phyloP scores from a whole-genome alignment of 2,329 filamentous ascomycete genomes.

The Aulographum hederae region DNA sequence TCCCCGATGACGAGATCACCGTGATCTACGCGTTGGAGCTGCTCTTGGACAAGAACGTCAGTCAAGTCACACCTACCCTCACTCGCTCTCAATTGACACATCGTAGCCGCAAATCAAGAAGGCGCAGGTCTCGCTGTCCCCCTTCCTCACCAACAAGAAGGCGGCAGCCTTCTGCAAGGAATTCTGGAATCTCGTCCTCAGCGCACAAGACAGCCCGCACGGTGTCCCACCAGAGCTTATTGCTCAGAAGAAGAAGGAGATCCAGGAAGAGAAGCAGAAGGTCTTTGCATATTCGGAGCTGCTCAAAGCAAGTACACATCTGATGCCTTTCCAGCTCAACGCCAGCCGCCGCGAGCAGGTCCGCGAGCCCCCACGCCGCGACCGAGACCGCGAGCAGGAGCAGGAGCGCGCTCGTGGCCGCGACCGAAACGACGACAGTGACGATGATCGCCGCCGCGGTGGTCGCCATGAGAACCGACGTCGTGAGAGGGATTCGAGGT shows the following conservation, averaged over 20 bases:
- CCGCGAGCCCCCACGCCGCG: conserved; percentile 44
- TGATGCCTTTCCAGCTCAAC: neutral
- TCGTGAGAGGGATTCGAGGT: neutral
- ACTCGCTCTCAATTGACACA: conserved; percentile 6
- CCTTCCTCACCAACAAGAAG: conserved; percentile 90
- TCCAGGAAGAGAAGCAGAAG: conserved; percentile 69
- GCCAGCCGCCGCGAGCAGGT: conserved; percentile 9
- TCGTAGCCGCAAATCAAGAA: conserved; percentile 82
- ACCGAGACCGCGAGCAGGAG: conserved; percentile 54
- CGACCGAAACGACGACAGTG: conserved; percentile 38
- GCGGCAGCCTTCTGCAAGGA: conserved; percentile 81
- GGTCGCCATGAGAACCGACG: conserved; percentile 18
- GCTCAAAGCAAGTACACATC: neutral
- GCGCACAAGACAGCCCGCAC: conserved; percentile 71
- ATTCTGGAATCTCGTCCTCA: conserved; percentile 79
- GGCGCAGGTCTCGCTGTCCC: conserved; percentile 83
- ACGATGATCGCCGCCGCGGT: conserved; percentile 1
- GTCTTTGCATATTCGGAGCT: too few relatives aligned
- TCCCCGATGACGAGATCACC: too few relatives aligned
- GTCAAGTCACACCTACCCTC: conserved; percentile 5
- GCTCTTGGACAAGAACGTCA: too few relatives aligned
- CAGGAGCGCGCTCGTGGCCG: conserved; percentile 50
- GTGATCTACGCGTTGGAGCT: too few relatives aligned
- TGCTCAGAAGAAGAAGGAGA: conserved; percentile 90
- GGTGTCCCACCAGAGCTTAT: conserved; percentile 88